Base-by-base conservation (phyloP, 305 asterid genomes). In the Rubia balearica region DNA sequence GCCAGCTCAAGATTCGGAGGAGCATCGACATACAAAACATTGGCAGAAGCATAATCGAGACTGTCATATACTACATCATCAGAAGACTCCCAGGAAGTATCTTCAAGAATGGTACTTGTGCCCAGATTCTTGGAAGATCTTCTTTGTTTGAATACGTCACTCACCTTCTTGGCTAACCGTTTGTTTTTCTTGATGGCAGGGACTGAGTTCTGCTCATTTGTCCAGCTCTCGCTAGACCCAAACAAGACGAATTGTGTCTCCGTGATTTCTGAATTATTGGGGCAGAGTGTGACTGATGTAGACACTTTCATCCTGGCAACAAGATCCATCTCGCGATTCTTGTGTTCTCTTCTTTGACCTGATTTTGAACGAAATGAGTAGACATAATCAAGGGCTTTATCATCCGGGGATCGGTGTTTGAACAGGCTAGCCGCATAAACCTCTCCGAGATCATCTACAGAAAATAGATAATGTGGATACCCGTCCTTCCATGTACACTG, bases 231-330 rank as follows among this genome's bases (percentile, higher is more conserved):
- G 51, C 63, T 74, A 55, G 77, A 77, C 57, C 80, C 86, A 22
- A 83, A 87, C 73, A 90, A 81, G 74, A 89, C 78, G 75, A 89
- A 93, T 30, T 65, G 83, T 19, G 89, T 90, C 83, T 93, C 97
- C 71, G 65, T 74, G 36, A 85, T 77, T 77, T 87, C 91, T 2
- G 83, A 75, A 63, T 79, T 81, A 72, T 79, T 81, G 17, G 86
- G 79, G 67, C 85, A 74, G 24, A 83, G 79, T n/a, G 83, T 77
- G 69, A 83, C 75, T 17, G 86, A 87, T 69, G 88, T 88, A 46
- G 91, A 86, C 65, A 90, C 97, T 36, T 71, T 81, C 98, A 93
- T 93, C 82, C 78, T 84, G 67, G 90, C 98, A 71, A 89, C 77
- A 75, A 74, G 74, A 71, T 86, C 84, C 55, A 73, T 73, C 7